Evolutionary conservation across 805 yeast genomes (phyloP).

Genomic region (Candida stauntonica): DNA sequence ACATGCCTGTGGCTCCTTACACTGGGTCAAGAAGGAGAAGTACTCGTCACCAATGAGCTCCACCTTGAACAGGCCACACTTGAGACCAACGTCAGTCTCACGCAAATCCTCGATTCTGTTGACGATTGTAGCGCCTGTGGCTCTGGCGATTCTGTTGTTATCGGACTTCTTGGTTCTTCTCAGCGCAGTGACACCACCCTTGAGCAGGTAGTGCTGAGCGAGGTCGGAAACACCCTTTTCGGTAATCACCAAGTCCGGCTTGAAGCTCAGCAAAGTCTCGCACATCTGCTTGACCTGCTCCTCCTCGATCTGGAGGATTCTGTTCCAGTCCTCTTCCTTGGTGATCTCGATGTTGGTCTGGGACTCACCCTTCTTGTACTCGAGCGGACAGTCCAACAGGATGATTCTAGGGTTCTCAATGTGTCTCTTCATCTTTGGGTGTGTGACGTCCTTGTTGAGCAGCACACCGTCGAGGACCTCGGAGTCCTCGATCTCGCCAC

Average conservation of each 20-base stretch:
- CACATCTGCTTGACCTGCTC: slow-evolving; percentile 90
- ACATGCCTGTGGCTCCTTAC: slow-evolving; percentile 88
- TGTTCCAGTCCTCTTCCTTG: slow-evolving; percentile 93
- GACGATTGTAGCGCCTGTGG: slow-evolving; percentile 96
- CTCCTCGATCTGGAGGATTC: slow-evolving; percentile 93
- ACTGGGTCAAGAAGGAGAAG: slow-evolving; percentile 77
- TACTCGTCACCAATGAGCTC: slow-evolving; percentile 97
- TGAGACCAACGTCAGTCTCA: slow-evolving; percentile 83
- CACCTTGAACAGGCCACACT: slow-evolving; percentile 87
- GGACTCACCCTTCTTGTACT: slow-evolving; percentile 98
- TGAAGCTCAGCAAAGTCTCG: slow-evolving; percentile 75
- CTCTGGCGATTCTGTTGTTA: slow-evolving; percentile 93
- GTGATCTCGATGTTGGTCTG: slow-evolving; percentile 97
- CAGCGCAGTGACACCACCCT: slow-evolving; percentile 88
- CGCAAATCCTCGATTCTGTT: slow-evolving; percentile 92
- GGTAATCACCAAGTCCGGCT: slow-evolving; percentile 92
- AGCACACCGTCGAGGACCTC: slow-evolving; percentile 86
- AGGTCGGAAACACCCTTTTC: slow-evolving; percentile 98
- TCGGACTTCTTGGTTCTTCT: slow-evolving; percentile 95
- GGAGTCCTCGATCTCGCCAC: slow-evolving; percentile 93
- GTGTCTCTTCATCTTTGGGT: slow-evolving; percentile 92
- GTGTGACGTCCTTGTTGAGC: slow-evolving; percentile 96
- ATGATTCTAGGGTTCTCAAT: slow-evolving; percentile 87
- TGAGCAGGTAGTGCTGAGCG: slow-evolving; percentile 93
- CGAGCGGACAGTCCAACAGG: slow-evolving; percentile 92